Conservation (phyloP, 2,329 filamentous ascomycete genomes). For the Apiospora aurea region DNA sequence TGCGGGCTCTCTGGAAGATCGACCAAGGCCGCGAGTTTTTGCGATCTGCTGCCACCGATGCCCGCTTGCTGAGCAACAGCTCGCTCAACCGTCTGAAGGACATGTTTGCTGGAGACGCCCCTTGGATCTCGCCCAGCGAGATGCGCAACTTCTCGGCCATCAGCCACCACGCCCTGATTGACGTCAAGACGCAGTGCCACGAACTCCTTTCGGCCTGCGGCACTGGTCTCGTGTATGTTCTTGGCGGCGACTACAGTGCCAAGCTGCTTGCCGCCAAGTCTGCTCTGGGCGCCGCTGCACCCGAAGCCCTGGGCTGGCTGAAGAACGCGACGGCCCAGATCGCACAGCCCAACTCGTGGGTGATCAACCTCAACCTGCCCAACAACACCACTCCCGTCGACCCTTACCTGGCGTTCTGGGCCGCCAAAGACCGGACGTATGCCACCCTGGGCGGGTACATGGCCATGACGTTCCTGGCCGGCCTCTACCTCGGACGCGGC, state of each 20-base stretch:
- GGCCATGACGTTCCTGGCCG: conserved; percentile 75
- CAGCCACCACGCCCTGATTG: conserved; percentile 73
- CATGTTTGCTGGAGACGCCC: conserved; percentile 58
- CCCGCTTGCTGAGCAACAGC: conserved; percentile 33
- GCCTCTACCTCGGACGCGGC: conserved; percentile 79
- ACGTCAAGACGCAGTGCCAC: conserved; percentile 62
- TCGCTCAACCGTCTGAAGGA: conserved; percentile 54
- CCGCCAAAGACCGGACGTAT: conserved; percentile 67
- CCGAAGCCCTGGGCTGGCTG: conserved; percentile 38
- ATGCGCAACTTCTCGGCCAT: conserved; percentile 79
- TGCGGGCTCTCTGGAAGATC: conserved; percentile 45
- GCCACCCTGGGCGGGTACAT: conserved; percentile 85
- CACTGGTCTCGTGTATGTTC: conserved; percentile 50
- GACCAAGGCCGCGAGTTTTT: conserved; percentile 36
- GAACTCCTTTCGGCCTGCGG: conserved; percentile 49
- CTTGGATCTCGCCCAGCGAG: conserved; percentile 62
- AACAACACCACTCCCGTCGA: conserved; percentile 52
- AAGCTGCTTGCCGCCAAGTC: conserved; percentile 39
- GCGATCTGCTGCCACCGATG: conserved; percentile 34
- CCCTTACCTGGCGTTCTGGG: conserved; percentile 71
- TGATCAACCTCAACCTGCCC: conserved; percentile 60
- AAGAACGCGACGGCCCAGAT: conserved; percentile 45
- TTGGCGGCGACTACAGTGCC: conserved; percentile 50
- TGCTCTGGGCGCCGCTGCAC: conserved; percentile 31
- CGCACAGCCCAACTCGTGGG: conserved; percentile 61